phyloP scores from a whole-genome alignment of 1,284 basidiomycete genomes.

The Chalciporus sp. region DNA sequence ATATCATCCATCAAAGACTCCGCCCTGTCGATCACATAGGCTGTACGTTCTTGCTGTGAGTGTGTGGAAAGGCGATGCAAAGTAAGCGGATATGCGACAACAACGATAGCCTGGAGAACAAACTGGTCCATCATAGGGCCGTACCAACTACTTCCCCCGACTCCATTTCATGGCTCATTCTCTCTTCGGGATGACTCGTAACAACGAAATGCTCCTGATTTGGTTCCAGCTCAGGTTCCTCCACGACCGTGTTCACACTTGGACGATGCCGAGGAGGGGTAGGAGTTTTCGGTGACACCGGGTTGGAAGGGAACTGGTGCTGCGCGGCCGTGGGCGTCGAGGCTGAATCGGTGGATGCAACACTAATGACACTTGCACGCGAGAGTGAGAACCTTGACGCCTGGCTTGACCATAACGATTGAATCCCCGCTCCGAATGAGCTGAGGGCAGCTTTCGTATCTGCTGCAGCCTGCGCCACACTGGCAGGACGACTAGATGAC shows the following conservation, averaged over 20 bases:
- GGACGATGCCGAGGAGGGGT: constrained; percentile 15
- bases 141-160: constrained; percentile 28
- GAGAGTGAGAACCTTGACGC: constrained; percentile 40
- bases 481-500: constrained; percentile 33
- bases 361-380: constrained; percentile 29
- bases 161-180: constrained; percentile 15
- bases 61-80: background rate
- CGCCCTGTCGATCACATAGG: constrained; percentile 1
- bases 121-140: constrained; percentile 26
- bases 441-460: constrained; percentile 41
- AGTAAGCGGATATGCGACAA: constrained; percentile 1
- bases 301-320: constrained; percentile 11
- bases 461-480: constrained; percentile 35
- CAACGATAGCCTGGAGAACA: background rate
- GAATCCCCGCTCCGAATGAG: constrained; percentile 60
- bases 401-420: constrained; percentile 57
- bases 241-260: constrained; percentile 27
- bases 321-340: constrained; percentile 15
- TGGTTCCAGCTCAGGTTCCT: constrained; percentile 23
- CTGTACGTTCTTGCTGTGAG: background rate
- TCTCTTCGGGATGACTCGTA: constrained; percentile 3
- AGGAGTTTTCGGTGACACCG: constrained; percentile 7
- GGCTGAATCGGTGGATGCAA: constrained; percentile 23
- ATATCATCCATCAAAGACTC: background rate
- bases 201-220: constrained; percentile 15